phyloP scores from a whole-genome alignment of 176 grass and related monocot genomes.

The Zea mays region Zm-B73-REFERENCE-NAM-5.0 NC_050100.1:21657501-21658000 shows the following conservation, averaged over 20 bases:
- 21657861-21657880: too few relatives aligned
- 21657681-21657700: too few relatives aligned
- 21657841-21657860: too few relatives aligned
- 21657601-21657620: too few relatives aligned
- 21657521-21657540: constrained; percentile 50
- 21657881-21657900: not conserved
- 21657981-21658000: not conserved
- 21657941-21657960: constrained; percentile 56
- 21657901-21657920: constrained; percentile 29
- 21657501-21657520: constrained; percentile 55
- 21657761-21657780: constrained; percentile 4
- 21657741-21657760: constrained; percentile 26
- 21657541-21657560: constrained; percentile 56
- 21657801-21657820: constrained; percentile 34
- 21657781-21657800: constrained; percentile 6
- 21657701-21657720: not conserved
- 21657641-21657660: too few relatives aligned
- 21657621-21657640: too few relatives aligned
- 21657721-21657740: constrained; percentile 34
- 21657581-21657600: too few relatives aligned
- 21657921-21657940: constrained; percentile 43
- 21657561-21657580: not conserved
- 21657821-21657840: not conserved
- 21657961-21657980: not conserved
- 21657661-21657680: too few relatives aligned